These are phyloP conservation scores for Otatea glauca DNA, from an alignment of 176 grass and related monocot genomes.

Conservation along the genomic window DNA sequence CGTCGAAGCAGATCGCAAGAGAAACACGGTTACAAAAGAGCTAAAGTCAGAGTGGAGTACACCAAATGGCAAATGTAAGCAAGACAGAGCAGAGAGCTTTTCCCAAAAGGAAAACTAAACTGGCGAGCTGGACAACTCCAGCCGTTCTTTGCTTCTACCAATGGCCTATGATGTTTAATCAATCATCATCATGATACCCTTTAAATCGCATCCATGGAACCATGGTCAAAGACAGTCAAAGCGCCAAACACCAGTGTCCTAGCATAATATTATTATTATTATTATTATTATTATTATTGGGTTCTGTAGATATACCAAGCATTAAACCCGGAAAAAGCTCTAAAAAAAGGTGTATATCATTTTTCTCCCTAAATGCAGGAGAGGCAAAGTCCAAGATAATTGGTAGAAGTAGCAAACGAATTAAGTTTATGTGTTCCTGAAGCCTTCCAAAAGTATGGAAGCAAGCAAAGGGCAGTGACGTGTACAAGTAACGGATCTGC, in stretches of 20 bases:
- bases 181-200: background rate
- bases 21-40: background rate
- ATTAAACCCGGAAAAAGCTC: background rate
- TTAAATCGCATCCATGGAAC: background rate
- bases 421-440: background rate
- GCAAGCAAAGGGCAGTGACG: slow-evolving; percentile 39
- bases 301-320: background rate
- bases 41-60: background rate
- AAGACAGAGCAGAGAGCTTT: background rate
- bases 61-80: background rate
- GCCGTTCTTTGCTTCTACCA: slow-evolving; percentile 37
- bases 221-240: background rate
- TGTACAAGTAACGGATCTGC: background rate
- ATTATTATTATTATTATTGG: background rate
- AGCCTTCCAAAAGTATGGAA: slow-evolving; percentile 1
- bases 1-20: background rate
- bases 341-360: background rate
- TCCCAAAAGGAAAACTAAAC: background rate
- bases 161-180: background rate
- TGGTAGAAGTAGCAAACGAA: background rate
- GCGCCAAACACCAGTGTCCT: background rate
- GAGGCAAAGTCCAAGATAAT: background rate
- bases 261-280: background rate
- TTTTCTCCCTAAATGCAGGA: slow-evolving; percentile 5
- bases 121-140: background rate